Percentiles rank a stretch among this genome's conserved stretches.
phyloP scores from a whole-genome alignment of 139 green algal species.

The Chlorella vulgaris region DNA sequence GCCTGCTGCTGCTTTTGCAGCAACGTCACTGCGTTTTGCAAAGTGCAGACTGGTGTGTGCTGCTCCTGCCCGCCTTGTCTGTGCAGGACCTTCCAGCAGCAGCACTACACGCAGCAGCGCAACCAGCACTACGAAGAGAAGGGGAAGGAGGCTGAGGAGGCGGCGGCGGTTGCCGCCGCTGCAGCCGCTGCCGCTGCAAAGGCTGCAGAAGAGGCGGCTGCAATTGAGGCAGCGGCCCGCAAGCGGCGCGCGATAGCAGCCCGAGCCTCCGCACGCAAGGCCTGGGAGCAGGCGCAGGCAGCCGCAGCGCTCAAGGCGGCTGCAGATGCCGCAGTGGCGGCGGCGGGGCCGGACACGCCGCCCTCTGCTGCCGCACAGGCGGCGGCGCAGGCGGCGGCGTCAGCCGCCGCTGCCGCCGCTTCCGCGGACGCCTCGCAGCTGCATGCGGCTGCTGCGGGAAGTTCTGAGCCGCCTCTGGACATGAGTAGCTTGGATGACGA shows the following conservation, averaged over 20 bases:
- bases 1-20: background rate
- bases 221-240: background rate
- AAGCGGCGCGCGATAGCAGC: background rate
- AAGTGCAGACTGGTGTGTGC: background rate
- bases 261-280: background rate
- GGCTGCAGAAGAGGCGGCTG: slow-evolving; percentile 11
- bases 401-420: background rate
- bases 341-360: background rate
- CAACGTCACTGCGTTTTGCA: too few species aligned
- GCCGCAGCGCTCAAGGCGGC: background rate
- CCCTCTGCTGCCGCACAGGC: background rate
- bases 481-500: background rate
- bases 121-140: slow-evolving; percentile 26
- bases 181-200: background rate
- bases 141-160: slow-evolving; percentile 13
- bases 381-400: background rate
- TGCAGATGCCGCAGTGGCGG: background rate
- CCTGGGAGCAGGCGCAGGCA: background rate
- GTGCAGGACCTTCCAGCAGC: slow-evolving; percentile 24
- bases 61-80: background rate
- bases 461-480: background rate
- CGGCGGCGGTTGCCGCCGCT: background rate
- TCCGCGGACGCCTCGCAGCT: background rate
- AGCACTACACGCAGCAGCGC: slow-evolving; percentile 31
- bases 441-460: background rate